Evolutionary conservation across 2,329 filamentous ascomycete genomes (phyloP).

Genomic region (Xylariaceae sp.): DNA sequence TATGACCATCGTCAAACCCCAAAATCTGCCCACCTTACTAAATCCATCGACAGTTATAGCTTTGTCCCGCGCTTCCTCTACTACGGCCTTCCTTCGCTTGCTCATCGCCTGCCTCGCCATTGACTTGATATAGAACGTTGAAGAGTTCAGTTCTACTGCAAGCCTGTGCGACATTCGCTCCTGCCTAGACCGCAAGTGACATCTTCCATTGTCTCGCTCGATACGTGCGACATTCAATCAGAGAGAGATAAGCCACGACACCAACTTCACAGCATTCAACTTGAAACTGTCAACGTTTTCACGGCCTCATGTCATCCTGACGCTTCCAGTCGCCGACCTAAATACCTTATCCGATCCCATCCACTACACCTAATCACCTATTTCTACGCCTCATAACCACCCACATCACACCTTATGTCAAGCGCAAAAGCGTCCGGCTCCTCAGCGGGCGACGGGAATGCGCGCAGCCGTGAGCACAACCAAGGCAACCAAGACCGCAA

Average conservation of each 20-base stretch:
- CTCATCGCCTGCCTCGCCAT: not conserved
- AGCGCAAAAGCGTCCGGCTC: conserved; percentile 53
- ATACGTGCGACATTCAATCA: too few species aligned
- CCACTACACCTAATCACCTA: not conserved
- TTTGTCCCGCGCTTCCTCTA: not conserved
- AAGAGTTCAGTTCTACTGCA: too few species aligned
- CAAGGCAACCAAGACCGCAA: conserved; percentile 72
- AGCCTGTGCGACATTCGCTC: too few species aligned
- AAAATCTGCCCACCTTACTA: not conserved
- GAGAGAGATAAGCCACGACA: not conserved
- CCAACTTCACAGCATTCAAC: too few species aligned
- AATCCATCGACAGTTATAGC: not conserved
- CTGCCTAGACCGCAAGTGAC: too few species aligned
- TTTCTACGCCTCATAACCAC: not conserved
- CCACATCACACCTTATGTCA: conserved; percentile 35
- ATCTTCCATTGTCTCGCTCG: too few species aligned
- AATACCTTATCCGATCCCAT: not conserved
- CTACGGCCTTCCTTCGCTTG: not conserved
- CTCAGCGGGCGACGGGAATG: conserved; percentile 39
- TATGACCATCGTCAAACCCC: not conserved
- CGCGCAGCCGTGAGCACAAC: conserved; percentile 62
- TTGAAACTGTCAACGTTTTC: too few species aligned
- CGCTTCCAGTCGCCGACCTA: not conserved
- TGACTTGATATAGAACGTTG: too few species aligned
- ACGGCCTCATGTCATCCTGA: not conserved